Evolutionary conservation across 2,329 filamentous ascomycete species (phyloP).

Genomic region (Nemania sp.): DNA sequence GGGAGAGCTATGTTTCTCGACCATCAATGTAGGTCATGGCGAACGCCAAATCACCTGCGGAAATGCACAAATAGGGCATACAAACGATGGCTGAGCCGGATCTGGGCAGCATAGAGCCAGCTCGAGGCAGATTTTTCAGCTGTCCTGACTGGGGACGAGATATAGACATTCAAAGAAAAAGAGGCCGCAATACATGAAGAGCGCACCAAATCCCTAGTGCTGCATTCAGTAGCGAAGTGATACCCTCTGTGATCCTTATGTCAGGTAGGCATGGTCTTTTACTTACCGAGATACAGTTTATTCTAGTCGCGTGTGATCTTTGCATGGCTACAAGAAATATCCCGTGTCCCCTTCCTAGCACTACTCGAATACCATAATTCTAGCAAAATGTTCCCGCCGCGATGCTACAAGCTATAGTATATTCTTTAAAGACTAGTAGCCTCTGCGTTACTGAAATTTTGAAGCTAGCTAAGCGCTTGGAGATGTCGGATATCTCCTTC

Average conservation of each 20-base stretch:
- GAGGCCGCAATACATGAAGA: conserved; percentile 30
- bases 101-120: conserved; percentile 29
- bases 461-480: too few relatives aligned
- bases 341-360: background rate
- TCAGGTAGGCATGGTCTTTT: conserved; percentile 1
- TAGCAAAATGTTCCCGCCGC: too few relatives aligned
- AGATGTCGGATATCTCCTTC: too few relatives aligned
- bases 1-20: conserved; percentile 17
- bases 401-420: too few relatives aligned
- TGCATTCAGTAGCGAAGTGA: conserved; percentile 19
- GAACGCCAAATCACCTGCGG: conserved; percentile 11
- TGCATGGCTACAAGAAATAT: conserved; percentile 13
- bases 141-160: conserved; percentile 20
- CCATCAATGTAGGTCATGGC: conserved; percentile 15
- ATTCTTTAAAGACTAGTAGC: too few relatives aligned
- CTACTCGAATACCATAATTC: background rate
- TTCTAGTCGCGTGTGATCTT: conserved; percentile 27
- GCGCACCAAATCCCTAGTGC: conserved; percentile 8
- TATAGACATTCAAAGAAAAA: conserved; percentile 31
- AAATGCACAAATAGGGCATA: conserved; percentile 14
- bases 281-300: conserved; percentile 16
- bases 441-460: too few relatives aligned
- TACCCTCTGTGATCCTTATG: conserved; percentile 15
- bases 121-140: conserved; percentile 15
- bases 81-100: conserved; percentile 19